Conservation (phyloP, 2,329 filamentous ascomycete species). For the Didymella arachidicola region DNA sequence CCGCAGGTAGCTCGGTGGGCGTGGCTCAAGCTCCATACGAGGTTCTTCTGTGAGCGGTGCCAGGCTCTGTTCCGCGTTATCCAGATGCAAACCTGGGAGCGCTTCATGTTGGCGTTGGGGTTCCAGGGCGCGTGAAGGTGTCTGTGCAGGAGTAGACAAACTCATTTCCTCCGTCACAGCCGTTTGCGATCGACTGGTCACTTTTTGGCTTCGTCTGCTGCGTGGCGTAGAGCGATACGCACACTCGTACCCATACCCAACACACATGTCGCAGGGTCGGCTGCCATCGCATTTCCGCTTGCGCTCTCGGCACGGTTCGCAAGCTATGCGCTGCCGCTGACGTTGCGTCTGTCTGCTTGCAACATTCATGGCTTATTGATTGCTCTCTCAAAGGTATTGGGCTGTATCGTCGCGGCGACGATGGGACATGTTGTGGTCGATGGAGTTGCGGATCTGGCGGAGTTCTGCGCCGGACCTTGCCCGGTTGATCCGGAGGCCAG, state of each 20-base stretch:
- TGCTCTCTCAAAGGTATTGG: neutral
- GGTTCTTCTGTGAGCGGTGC: neutral
- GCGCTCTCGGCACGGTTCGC: constrained; percentile 10
- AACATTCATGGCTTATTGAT: neutral
- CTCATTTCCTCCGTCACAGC: neutral
- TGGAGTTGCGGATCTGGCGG: neutral
- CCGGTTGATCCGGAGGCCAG: too few relatives aligned
- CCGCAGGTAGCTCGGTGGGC: neutral
- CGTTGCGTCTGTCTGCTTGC: constrained; percentile 5
- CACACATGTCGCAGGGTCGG: constrained; percentile 9
- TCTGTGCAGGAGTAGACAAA: neutral
- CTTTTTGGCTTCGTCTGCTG: constrained; percentile 3
- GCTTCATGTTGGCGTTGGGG: neutral
- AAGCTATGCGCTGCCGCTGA: constrained; percentile 9
- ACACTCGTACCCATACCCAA: constrained; percentile 14
- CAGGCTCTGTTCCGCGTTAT: neutral
- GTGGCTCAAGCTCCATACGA: neutral
- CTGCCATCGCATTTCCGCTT: constrained; percentile 10
- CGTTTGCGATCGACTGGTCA: neutral
- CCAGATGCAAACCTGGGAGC: neutral
- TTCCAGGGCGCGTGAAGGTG: neutral
- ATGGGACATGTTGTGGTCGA: neutral
- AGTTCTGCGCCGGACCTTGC: too few relatives aligned
- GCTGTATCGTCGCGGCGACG: too few relatives aligned
- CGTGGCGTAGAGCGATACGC: constrained; percentile 6